A percentile compares a stretch with the other conserved stretches of the same genome.
phyloP scores from a whole-genome alignment of 805 yeast genomes.

The Blastobotrys robertii region DNA sequence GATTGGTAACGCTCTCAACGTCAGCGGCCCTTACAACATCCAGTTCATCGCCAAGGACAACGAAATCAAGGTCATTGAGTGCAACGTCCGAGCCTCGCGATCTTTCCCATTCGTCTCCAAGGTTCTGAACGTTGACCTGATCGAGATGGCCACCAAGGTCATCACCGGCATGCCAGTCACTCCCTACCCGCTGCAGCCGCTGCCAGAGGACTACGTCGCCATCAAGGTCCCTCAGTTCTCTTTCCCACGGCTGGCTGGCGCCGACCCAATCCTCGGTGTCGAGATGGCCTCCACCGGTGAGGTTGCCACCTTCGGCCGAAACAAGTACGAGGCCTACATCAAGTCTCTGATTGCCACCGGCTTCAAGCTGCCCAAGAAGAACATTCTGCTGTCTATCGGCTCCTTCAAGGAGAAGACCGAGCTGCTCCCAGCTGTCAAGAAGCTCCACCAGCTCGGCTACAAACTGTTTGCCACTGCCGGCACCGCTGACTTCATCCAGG shows the following conservation, averaged over 20 bases:
- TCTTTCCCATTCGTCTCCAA: slow-evolving; percentile 98
- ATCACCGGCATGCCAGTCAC: slow-evolving; percentile 78
- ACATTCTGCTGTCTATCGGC: slow-evolving; percentile 88
- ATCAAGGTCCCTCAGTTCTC: slow-evolving; percentile 96
- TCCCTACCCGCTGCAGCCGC: slow-evolving; percentile 81
- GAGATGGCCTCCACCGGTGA: slow-evolving; percentile 99
- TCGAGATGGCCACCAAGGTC: slow-evolving; percentile 95
- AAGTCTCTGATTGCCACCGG: slow-evolving; percentile 94
- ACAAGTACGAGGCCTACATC: slow-evolving; percentile 94
- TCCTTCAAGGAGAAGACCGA: slow-evolving; percentile 95
- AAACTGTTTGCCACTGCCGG: slow-evolving; percentile 96
- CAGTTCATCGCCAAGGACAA: slow-evolving; percentile 94
- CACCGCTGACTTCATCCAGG: slow-evolving; percentile 96
- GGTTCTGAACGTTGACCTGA: slow-evolving; percentile 92
- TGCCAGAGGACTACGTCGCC: slow-evolving; percentile 92
- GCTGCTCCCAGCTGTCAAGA: slow-evolving; percentile 76
- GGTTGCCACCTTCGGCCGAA: slow-evolving; percentile 93
- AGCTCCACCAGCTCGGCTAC: slow-evolving; percentile 74
- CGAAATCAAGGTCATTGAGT: slow-evolving; percentile 94
- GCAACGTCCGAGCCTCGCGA: slow-evolving; percentile 98
- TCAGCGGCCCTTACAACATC: slow-evolving; percentile 95
- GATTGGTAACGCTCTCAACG: slow-evolving; percentile 88
- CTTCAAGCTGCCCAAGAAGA: slow-evolving; percentile 88
- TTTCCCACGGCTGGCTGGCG: slow-evolving; percentile 93
- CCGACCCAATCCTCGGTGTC: slow-evolving; percentile 95